Evolutionary conservation across 192 early-diverging fungal genomes (phyloP), one percentile per base, ranked within the genome.

Genomic region (Allomyces macrogynus): DNA sequence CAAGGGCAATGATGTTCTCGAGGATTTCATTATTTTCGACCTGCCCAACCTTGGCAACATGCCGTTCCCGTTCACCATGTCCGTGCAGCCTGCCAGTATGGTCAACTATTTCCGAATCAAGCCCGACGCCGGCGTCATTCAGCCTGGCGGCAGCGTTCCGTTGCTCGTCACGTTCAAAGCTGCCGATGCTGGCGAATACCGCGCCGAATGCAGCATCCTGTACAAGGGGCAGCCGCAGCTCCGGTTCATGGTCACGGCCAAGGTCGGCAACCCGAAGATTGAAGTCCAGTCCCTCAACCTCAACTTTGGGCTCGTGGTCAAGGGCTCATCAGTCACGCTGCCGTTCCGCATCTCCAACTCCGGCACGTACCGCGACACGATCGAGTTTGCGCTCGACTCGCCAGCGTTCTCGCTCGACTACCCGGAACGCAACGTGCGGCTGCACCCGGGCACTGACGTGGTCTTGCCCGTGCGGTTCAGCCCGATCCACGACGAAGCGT

Each of bases 301-400:
- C 4, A 81, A 84, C 40, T 84, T 81, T 74, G 82, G 82, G 8
- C 71, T 83, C 9, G 70, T 83, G 4, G 43, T 61, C 8, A 44
- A 69, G 44, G 69, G 74, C 7, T 75, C 76, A 40, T 61, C 70
- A n/a, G 71, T 65, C 22, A 66, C 69, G 3, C 67, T 74, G 24
- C 71, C 72, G 5, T 14, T 84, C 27, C 26, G 69, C 1, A 67
- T 84, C 54, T 74, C 73, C 1, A 83, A 83, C 62, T 62, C 64
- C 2, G 81, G 81, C 0, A 64, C 79, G 10, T 83, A 73, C 66
- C 69, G 67, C 23, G 81, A 80, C 63, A 61, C 23, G 23, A n/a
- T 64, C 64, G 64, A 43, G 11, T 14, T 64, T 32, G 64, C 49
- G 49, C 49, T 57, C 49, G 49, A 57, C 20, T 57, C 49, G 49